Base-by-base conservation (phyloP, 306 rosid genomes). In the Vachellia collinsii region DNA sequence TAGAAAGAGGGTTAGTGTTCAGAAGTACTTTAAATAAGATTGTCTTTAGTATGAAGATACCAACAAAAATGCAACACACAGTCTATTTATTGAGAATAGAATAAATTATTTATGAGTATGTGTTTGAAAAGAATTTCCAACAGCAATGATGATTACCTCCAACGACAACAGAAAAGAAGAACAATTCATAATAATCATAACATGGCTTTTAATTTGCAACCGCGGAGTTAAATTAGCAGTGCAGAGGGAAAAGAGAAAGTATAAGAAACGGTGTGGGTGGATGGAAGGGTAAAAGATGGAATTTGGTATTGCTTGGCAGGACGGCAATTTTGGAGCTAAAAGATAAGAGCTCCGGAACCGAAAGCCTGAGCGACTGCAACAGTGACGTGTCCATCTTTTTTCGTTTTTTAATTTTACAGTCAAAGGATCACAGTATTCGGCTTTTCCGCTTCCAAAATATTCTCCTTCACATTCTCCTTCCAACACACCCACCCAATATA, bases 251-350 rank as follows among this genome's bases (percentile, higher is more conserved):
- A 19, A 1, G 16, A 9, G 8, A 41, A 9, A 19, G 29, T 9
- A 19, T 1, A 4, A 39, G 29, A 38, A n/a, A 5, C 4, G 34
- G 19, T 9, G 17, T 3, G 65, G 41, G 23, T 19, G 56, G 12
- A 6, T 44, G 8, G 37, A 70, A 25, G 70, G 65, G 65, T 48
- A 70, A 37, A 37, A 47, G 23, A 64, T 17, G 39, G 36, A 6
- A 68, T 3, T 20, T 11, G 34, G 16, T 23, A 72, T 19, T 63
- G 3, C 46, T 72, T 54, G 11, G 67, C 20, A 61, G 39, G 76
- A 59, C 53, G 64, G 70, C 64, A 75, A 81, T 75, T 42, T 17
- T 42, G 22, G 22, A 17, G 16, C 61, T 11, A 51, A 74, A 39
- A 23, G 10, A 43, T 22, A 43, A 43, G 4, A 12, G 54, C 25